Conservation (phyloP, 2,329 filamentous ascomycete species). For the Podosphaera aphanis region DNA sequence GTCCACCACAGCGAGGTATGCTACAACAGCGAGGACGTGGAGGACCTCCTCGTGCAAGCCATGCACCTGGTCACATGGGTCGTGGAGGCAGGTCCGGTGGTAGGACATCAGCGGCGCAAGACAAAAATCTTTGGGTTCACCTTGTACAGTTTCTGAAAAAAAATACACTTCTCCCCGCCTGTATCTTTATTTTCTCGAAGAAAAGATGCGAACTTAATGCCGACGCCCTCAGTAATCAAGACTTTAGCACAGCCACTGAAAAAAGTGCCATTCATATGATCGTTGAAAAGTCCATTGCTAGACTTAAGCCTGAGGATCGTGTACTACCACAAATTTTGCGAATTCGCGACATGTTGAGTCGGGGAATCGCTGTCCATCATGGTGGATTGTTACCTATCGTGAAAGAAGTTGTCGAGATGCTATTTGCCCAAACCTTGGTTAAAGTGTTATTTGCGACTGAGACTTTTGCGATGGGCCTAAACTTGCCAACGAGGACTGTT, state of each 20-base stretch:
- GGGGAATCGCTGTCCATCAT: constrained; percentile 90
- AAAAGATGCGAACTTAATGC: constrained; percentile 94
- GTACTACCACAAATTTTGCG: constrained; percentile 78
- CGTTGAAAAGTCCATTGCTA: constrained; percentile 79
- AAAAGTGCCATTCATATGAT: constrained; percentile 97
- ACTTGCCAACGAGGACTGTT: constrained; percentile 82
- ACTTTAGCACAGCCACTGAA: constrained; percentile 79
- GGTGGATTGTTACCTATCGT: constrained; percentile 86
- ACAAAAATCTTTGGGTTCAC: constrained; percentile 92
- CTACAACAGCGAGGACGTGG: constrained; percentile 28
- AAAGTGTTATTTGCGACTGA: constrained; percentile 96
- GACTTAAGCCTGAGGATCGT: constrained; percentile 75
- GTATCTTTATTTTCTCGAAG: constrained; percentile 97
- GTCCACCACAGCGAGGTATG: constrained; percentile 21
- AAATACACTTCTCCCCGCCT: constrained; percentile 66
- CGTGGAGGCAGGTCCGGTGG: constrained; percentile 66
- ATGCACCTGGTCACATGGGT: constrained; percentile 64
- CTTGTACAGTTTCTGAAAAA: constrained; percentile 80
- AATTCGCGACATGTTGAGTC: constrained; percentile 58
- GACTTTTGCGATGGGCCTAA: constrained; percentile 95
- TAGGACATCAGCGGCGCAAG: constrained; percentile 72
- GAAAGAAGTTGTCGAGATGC: constrained; percentile 89
- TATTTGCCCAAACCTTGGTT: constrained; percentile 84
- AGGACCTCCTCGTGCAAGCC: constrained; percentile 24
- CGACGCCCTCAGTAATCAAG: constrained; percentile 79